Evolutionary conservation across 1,284 basidiomycete genomes (phyloP).

Genomic region (Apiotrichum veenhuisii): DNA sequence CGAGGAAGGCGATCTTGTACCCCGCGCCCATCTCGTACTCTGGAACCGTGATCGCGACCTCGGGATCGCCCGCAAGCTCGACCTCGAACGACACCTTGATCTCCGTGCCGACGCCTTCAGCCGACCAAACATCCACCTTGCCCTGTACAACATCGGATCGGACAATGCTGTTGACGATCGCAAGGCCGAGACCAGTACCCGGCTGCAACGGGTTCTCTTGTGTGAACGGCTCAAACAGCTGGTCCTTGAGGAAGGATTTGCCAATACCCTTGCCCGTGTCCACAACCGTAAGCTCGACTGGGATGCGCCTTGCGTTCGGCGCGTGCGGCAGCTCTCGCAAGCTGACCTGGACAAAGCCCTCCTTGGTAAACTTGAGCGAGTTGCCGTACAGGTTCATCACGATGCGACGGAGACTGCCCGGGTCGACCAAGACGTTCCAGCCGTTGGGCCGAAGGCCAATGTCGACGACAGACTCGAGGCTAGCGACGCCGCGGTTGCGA

Average conservation of each 20-base stretch:
- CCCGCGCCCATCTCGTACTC: conserved; percentile 46
- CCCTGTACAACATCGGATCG: conserved; percentile 80
- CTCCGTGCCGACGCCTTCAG: conserved; percentile 84
- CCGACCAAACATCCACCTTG: conserved; percentile 57
- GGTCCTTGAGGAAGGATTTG: conserved; percentile 84
- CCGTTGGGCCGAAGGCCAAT: conserved; percentile 60
- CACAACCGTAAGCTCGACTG: conserved; percentile 76
- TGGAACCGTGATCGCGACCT: neutral
- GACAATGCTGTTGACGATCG: conserved; percentile 85
- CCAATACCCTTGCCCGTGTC: conserved; percentile 95
- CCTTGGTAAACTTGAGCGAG: conserved; percentile 87
- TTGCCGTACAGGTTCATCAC: conserved; percentile 96
- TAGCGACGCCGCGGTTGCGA: conserved; percentile 33
- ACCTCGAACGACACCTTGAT: conserved; percentile 83
- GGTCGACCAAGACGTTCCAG: conserved; percentile 86
- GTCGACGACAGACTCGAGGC: conserved; percentile 78
- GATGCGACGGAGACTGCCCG: conserved; percentile 83
- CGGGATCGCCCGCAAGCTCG: conserved; percentile 61
- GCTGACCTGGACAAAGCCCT: conserved; percentile 82
- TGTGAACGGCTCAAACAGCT: conserved; percentile 94
- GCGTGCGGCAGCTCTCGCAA: conserved; percentile 66
- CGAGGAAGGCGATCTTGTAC: conserved; percentile 64
- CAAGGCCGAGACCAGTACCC: conserved; percentile 89
- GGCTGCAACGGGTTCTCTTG: conserved; percentile 67
- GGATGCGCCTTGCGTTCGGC: conserved; percentile 60